Evolutionary conservation across 352 stramenopile genomes (phyloP).

Genomic region (Nothophytophthora sp.): DNA sequence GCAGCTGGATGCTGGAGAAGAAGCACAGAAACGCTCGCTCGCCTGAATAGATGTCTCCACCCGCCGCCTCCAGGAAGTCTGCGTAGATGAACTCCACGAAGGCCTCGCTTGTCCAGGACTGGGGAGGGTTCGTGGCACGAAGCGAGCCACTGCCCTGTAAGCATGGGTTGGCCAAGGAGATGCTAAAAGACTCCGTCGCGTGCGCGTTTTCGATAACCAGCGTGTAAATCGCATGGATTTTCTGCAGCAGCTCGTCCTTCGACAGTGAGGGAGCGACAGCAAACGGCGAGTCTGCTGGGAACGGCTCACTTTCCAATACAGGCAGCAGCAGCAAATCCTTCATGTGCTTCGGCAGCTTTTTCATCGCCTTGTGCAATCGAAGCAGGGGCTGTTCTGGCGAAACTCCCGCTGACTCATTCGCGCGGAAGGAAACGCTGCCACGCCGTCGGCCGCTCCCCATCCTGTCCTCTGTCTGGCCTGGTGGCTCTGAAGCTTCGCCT

Average conservation of each 20-base stretch:
- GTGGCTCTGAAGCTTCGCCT: neutral
- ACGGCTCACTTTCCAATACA: conserved; percentile 11
- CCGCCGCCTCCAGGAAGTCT: conserved; percentile 24
- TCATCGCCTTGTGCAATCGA: conserved; percentile 26
- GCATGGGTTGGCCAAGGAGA: neutral
- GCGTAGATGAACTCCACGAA: conserved; percentile 37
- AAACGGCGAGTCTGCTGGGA: conserved; percentile 9
- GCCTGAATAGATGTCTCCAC: conserved; percentile 15
- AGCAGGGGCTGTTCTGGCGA: conserved; percentile 8
- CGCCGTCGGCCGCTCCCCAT: conserved; percentile 28
- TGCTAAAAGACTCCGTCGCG: neutral
- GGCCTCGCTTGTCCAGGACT: conserved; percentile 22
- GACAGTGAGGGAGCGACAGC: conserved; percentile 28
- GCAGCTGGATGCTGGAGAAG: conserved; percentile 43
- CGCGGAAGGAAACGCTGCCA: conserved; percentile 12
- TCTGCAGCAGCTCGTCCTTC: conserved; percentile 28
- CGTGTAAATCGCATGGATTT: conserved; percentile 36
- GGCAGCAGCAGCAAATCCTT: conserved; percentile 30
- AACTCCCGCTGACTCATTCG: neutral
- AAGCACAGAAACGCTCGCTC: conserved; percentile 40
- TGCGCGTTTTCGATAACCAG: conserved; percentile 16
- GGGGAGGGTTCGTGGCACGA: no score
- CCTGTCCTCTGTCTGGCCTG: neutral
- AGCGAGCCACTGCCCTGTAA: no score
- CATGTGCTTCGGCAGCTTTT: conserved; percentile 39